Base-by-base conservation (phyloP, 129 eudicot genomes). In the Chrysanthemum lavandulifolium region DNA sequence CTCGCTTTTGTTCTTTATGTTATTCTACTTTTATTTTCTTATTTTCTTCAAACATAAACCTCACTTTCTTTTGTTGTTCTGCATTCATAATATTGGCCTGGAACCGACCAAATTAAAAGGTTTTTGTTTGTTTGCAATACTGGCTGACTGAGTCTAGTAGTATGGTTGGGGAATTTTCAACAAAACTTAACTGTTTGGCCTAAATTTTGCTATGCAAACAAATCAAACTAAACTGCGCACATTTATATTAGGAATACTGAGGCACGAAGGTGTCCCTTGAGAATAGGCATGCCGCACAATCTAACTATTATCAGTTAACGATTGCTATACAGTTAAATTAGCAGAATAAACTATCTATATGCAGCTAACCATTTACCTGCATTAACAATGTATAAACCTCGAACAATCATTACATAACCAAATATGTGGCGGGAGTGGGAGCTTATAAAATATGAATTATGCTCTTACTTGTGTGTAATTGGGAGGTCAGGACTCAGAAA, bases 401-500 rank as follows among this genome's bases (percentile, higher is more conserved):
- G 7, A 61, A 61, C 48, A 61, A 25, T 61, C 47, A 9, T 61
- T 27, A 23, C 5, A 2, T 43, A 0, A 25, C 13, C 16, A 61
- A 43, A 29, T 7, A 5, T 36, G 43, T 40, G 47, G 47, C 10
- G 10, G 47, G 47, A 40, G 47, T 1, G 10, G 47, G 47, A 40
- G 47, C 47, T 40, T 40, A 40, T 40, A 40, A 40, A 7, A 40
- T 40, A 40, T 7, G 47, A 40, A 6, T 40, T 40, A 40, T 40
- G 47, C 47, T 40, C 47, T 40, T 61, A 61, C 21, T 13, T 3
- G 3, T 61, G 14, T 25, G 67, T 31, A 18, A 61, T 29, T 13
- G 67, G 67, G 45, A 61, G 65, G 66, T 61, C 43, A 61, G 13
- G 47, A 27, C 43, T 61, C 43, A 61, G 5, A 19, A 27, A 27